These are phyloP conservation scores for Medicago ruthenica DNA, from an alignment of 306 rosid genomes.

Conservation along the genomic window DNA sequence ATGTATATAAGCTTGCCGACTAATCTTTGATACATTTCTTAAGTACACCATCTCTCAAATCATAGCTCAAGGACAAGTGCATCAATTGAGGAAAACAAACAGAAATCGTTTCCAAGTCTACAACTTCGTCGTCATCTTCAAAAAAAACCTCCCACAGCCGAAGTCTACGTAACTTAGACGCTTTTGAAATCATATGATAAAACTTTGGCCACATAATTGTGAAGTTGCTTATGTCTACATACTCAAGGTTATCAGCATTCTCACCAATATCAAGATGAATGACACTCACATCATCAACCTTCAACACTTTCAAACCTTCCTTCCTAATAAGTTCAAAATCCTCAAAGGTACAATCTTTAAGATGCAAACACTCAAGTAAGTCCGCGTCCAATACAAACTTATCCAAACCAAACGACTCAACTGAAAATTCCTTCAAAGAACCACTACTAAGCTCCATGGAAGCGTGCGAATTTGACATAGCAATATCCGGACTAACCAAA, in stretches of 20 bases:
- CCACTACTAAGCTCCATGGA: constrained; percentile 62
- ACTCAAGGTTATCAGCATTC: constrained; percentile 71
- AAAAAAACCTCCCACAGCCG: constrained; percentile 72
- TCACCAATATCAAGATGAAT: constrained; percentile 77
- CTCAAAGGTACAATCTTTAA: constrained; percentile 72
- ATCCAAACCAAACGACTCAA: constrained; percentile 67
- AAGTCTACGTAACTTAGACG: constrained; percentile 66
- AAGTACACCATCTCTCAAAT: constrained; percentile 62
- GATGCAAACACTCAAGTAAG: constrained; percentile 59
- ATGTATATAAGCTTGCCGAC: no score
- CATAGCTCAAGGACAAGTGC: constrained; percentile 65
- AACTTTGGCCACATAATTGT: constrained; percentile 82
- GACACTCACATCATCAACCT: constrained; percentile 76
- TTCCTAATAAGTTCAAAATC: constrained; percentile 66
- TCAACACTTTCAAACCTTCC: constrained; percentile 61
- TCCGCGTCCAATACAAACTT: constrained; percentile 65
- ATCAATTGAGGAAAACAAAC: constrained; percentile 62
- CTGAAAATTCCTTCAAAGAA: constrained; percentile 63
- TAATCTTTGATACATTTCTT: no score
- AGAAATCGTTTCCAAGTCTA: constrained; percentile 71
- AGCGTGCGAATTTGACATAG: constrained; percentile 63
- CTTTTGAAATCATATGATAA: constrained; percentile 76
- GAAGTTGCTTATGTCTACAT: constrained; percentile 78
- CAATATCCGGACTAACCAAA: constrained; percentile 64
- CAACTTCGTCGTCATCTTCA: constrained; percentile 71